phyloP scores from a whole-genome alignment of 108 stramenopile species.

The Cyclotella atomus region DNA sequence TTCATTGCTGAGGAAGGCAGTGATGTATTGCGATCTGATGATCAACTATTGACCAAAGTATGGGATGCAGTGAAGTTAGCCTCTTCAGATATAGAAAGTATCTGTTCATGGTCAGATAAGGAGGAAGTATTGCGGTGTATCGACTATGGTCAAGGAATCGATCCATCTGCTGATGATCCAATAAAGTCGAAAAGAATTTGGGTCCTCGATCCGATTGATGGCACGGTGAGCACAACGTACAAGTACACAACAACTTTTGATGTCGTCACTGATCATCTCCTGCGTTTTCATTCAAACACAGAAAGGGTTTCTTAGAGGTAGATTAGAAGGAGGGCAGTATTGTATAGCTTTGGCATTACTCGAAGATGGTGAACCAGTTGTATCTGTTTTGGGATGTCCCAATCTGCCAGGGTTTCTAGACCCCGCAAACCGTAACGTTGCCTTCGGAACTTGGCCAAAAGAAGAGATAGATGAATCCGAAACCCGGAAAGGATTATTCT shows the following conservation, averaged over 20 bases:
- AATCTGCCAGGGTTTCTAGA: conserved; percentile 47
- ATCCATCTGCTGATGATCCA: neutral
- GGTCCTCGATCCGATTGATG: conserved; percentile 91
- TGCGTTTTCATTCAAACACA: neutral
- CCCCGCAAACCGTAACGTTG: neutral
- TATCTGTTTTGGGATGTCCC: conserved; percentile 85
- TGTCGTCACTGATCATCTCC: neutral
- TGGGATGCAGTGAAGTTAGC: conserved; percentile 26
- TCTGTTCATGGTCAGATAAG: neutral
- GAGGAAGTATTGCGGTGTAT: conserved; percentile 47
- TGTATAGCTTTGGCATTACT: conserved; percentile 73
- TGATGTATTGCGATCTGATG: conserved; percentile 32
- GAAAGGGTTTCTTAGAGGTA: conserved; percentile 85
- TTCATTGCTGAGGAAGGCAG: conserved; percentile 71
- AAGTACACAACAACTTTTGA: too few relatives aligned
- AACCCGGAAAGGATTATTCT: conserved; percentile 20
- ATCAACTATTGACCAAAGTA: conserved; percentile 27
- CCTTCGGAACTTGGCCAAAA: conserved; percentile 47
- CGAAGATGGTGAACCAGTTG: conserved; percentile 67
- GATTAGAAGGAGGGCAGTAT: conserved; percentile 65
- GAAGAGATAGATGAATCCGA: conserved; percentile 30
- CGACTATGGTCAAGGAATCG: conserved; percentile 48
- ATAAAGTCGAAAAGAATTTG: conserved; percentile 52
- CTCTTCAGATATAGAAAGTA: conserved; percentile 6
- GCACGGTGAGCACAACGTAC: conserved; percentile 70